Percentiles rank a stretch among this genome's conserved stretches.
Conservation (phyloP, 1,139 yeast genomes). For the Martiniozyma asiatica region DNA sequence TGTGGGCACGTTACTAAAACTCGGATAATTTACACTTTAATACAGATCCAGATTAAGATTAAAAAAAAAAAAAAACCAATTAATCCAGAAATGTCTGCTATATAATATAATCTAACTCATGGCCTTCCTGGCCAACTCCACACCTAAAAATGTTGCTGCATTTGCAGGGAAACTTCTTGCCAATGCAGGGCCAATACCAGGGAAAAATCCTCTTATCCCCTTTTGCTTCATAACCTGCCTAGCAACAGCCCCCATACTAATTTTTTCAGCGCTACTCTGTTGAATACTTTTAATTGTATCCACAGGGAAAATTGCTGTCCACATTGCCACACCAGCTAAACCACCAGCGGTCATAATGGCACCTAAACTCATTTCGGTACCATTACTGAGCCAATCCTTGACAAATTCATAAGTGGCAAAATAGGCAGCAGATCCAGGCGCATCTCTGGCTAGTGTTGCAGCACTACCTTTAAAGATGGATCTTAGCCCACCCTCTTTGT, state of each 20-base stretch:
- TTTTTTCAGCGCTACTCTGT: conserved; percentile 47
- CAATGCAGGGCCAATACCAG: conserved; percentile 93
- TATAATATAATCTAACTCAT: conserved; percentile 8
- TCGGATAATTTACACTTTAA: too few relatives aligned
- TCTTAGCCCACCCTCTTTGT: conserved; percentile 68
- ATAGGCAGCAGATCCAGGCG: conserved; percentile 96
- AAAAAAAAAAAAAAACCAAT: too few relatives aligned
- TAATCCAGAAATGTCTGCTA: neutral
- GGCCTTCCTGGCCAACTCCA: conserved; percentile 70
- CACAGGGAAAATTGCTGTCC: conserved; percentile 92
- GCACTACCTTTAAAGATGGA: conserved; percentile 85
- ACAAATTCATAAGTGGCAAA: conserved; percentile 88
- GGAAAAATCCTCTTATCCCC: conserved; percentile 89
- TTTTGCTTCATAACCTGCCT: conserved; percentile 50
- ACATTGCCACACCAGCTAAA: conserved; percentile 90
- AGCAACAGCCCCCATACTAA: conserved; percentile 58
- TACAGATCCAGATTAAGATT: too few relatives aligned
- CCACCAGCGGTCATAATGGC: conserved; percentile 91
- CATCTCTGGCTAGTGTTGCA: conserved; percentile 92
- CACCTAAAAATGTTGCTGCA: conserved; percentile 95
- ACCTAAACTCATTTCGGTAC: conserved; percentile 24
- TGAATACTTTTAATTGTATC: conserved; percentile 91
- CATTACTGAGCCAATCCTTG: conserved; percentile 42
- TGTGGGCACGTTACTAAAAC: too few relatives aligned
- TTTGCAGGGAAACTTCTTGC: conserved; percentile 95